phyloP scores from a whole-genome alignment of 257 asterid species.

The Linderniella brevidens region DNA sequence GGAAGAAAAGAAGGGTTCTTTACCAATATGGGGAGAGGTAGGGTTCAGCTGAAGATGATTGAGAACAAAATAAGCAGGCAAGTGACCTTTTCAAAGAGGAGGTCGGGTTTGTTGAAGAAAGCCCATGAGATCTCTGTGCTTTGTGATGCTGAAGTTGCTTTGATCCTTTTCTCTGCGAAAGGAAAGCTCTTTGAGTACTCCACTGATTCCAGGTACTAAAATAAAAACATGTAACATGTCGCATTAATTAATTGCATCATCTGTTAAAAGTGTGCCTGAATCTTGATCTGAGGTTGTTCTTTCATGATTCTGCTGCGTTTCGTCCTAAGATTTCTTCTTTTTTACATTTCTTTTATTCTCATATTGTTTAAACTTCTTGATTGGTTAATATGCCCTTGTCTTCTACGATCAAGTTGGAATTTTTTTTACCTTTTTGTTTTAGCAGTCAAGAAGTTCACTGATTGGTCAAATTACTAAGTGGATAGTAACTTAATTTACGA shows the following conservation, averaged over 20 bases:
- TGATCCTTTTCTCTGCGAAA: slow-evolving; percentile 26
- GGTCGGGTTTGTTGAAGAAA: slow-evolving; percentile 15
- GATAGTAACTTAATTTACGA: too few species aligned
- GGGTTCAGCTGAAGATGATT: slow-evolving; percentile 33
- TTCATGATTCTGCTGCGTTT: too few species aligned
- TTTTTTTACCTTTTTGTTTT: too few species aligned
- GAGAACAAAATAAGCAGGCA: slow-evolving; percentile 40
- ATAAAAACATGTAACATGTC: too few species aligned
- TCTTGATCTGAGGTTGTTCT: not conserved
- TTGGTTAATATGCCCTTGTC: too few species aligned
- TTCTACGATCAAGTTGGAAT: too few species aligned
- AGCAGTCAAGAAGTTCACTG: too few species aligned
- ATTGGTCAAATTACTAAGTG: too few species aligned
- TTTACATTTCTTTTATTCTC: too few species aligned
- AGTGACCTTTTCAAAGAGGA: slow-evolving; percentile 34
- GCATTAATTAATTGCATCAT: not conserved
- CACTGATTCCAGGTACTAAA: slow-evolving; percentile 18
- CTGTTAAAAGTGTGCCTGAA: not conserved
- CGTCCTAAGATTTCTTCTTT: too few species aligned
- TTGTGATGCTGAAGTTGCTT: slow-evolving; percentile 14
- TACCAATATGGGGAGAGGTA: slow-evolving; percentile 27
- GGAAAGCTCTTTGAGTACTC: slow-evolving; percentile 36
- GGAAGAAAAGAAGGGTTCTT: too few species aligned
- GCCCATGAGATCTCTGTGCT: slow-evolving; percentile 3
- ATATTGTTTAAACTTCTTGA: too few species aligned